Evolutionary conservation across 1,284 basidiomycete species (phyloP).

Genomic region (Abortiporus biennis): DNA sequence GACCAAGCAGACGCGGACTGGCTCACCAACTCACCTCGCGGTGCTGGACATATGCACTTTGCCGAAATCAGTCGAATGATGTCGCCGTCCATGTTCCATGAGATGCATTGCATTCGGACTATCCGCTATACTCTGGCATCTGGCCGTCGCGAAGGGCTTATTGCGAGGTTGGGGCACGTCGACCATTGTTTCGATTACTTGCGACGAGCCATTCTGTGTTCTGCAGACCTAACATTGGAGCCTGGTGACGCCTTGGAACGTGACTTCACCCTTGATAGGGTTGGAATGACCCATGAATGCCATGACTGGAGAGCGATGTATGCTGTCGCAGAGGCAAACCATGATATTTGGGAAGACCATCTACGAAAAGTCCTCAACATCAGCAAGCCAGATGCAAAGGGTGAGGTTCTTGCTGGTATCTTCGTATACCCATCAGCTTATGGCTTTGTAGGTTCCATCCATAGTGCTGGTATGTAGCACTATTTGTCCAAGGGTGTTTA

Average conservation of each 20-base stretch:
- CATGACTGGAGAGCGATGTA: constrained; percentile 27
- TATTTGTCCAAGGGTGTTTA: too few relatives aligned
- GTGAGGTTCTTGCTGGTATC: too few relatives aligned
- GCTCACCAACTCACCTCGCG: not conserved
- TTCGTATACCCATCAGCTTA: too few relatives aligned
- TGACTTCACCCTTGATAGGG: constrained; percentile 17
- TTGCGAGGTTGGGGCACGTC: constrained; percentile 13
- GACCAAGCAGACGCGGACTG: not conserved
- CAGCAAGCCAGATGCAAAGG: too few relatives aligned
- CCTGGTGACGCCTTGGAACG: constrained; percentile 19
- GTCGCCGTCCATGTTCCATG: not conserved
- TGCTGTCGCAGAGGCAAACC: constrained; percentile 10
- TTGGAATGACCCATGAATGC: constrained; percentile 25
- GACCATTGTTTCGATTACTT: constrained; percentile 27
- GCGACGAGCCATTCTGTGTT: constrained; percentile 30
- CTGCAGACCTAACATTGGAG: constrained; percentile 31
- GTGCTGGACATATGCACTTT: not conserved
- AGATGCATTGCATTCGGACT: constrained; percentile 1
- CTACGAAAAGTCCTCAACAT: too few relatives aligned
- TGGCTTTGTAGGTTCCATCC: too few relatives aligned
- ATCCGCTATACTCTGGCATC: too few relatives aligned
- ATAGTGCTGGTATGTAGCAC: too few relatives aligned
- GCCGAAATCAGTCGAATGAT: too few relatives aligned
- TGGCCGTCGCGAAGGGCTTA: too few relatives aligned
- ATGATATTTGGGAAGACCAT: constrained; percentile 9